These are phyloP conservation scores for Amylostereum areolatum DNA, from an alignment of 1,284 basidiomycete genomes.

Conservation along the genomic window DNA sequence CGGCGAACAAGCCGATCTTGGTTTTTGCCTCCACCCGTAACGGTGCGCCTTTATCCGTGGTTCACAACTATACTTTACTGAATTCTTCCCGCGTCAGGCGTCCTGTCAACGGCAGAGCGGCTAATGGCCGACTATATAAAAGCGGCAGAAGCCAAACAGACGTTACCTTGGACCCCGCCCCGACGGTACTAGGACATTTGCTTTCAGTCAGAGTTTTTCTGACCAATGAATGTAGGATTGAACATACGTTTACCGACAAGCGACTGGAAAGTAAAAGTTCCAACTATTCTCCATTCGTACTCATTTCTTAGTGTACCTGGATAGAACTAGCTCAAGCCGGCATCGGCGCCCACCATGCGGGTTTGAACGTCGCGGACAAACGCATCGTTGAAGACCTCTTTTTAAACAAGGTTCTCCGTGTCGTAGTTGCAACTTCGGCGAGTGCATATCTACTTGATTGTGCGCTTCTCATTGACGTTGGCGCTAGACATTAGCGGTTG, in stretches of 20 bases:
- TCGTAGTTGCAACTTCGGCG: constrained; percentile 73
- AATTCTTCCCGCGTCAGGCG: constrained; percentile 36
- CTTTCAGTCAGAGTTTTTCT: neutral
- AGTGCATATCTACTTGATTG: constrained; percentile 16
- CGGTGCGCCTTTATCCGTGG: constrained; percentile 35
- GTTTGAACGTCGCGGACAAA: constrained; percentile 69
- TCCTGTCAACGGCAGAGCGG: constrained; percentile 66
- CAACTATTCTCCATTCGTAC: neutral
- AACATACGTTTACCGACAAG: constrained; percentile 54
- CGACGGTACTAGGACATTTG: constrained; percentile 30
- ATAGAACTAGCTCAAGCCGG: constrained; percentile 58
- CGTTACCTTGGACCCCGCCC: constrained; percentile 61
- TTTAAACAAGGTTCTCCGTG: constrained; percentile 53
- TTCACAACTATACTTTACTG: constrained; percentile 2
- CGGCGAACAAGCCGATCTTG: constrained; percentile 72
- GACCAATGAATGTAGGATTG: constrained; percentile 31
- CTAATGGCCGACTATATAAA: constrained; percentile 68
- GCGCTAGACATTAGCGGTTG: constrained; percentile 75
- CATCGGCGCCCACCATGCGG: constrained; percentile 86
- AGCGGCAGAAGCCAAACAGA: constrained; percentile 39
- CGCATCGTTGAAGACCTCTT: constrained; percentile 68
- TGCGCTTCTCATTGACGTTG: constrained; percentile 9
- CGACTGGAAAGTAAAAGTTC: constrained; percentile 45
- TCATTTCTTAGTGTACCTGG: neutral
- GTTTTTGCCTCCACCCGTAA: constrained; percentile 86